These are phyloP conservation scores for Whalleya microplaca DNA, from an alignment of 2,329 filamentous ascomycete genomes.

Conservation along the genomic window DNA sequence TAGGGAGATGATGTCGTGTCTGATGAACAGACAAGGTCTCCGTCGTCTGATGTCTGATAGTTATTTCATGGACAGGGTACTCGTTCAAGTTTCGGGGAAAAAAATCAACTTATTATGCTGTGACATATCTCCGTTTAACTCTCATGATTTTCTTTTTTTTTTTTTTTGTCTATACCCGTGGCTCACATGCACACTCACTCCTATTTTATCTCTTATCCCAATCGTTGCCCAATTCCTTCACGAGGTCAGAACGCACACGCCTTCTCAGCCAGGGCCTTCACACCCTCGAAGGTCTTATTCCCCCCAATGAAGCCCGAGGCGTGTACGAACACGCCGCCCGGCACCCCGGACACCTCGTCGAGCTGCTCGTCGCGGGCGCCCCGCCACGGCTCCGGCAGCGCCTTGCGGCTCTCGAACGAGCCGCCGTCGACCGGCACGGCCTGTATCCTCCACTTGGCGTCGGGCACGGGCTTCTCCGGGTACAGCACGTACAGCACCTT, in stretches of 20 bases:
- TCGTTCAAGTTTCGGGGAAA: slow-evolving; percentile 1
- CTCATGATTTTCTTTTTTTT: no score
- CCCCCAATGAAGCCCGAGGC: slow-evolving; percentile 95
- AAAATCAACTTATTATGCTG: slow-evolving; percentile 6
- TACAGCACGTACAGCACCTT: slow-evolving; percentile 88
- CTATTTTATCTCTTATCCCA: background rate
- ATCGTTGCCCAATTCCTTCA: background rate
- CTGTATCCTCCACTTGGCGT: slow-evolving; percentile 90
- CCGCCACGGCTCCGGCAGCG: slow-evolving; percentile 88
- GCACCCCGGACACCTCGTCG: slow-evolving; percentile 69
- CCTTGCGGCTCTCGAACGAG: slow-evolving; percentile 90
- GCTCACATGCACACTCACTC: background rate
- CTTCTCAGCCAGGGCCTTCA: slow-evolving; percentile 81
- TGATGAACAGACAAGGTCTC: no score
- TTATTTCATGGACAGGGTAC: slow-evolving; percentile 8
- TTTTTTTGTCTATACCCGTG: slow-evolving; percentile 11
- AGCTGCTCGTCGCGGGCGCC: slow-evolving; percentile 87
- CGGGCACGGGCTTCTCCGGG: slow-evolving; percentile 75
- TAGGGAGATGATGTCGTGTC: no score
- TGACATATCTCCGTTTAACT: background rate
- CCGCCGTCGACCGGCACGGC: slow-evolving; percentile 83
- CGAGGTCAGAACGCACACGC: slow-evolving; percentile 62
- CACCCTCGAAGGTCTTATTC: slow-evolving; percentile 89
- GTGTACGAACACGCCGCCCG: slow-evolving; percentile 88
- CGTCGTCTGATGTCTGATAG: slow-evolving; percentile 19